These are phyloP conservation scores for Aspergillus carlsbadensis DNA, from an alignment of 495 filamentous ascomycete genomes.

Conservation along the genomic window DNA sequence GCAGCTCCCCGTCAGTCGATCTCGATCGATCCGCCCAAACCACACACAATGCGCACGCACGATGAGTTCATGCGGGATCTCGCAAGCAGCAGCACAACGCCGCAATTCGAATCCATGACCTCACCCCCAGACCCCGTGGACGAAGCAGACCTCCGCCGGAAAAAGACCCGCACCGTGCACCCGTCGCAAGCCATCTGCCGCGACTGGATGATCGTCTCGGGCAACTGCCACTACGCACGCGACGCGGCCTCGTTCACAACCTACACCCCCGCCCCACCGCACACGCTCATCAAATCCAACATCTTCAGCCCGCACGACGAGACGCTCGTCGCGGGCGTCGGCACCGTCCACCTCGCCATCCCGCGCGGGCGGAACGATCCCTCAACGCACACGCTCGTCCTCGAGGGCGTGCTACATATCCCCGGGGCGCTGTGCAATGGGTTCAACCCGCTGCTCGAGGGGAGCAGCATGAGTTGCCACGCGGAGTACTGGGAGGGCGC, in stretches of 20 bases:
- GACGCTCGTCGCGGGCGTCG: slow-evolving; percentile 24
- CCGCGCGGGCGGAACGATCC: slow-evolving; percentile 1
- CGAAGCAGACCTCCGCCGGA: background rate
- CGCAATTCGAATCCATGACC: background rate
- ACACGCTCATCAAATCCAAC: slow-evolving; percentile 17
- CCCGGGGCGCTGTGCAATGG: slow-evolving; percentile 32
- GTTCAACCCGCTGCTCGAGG: slow-evolving; percentile 27
- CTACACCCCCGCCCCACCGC: slow-evolving; percentile 26
- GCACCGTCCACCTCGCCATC: slow-evolving; percentile 24
- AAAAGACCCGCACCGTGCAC: slow-evolving; percentile 6
- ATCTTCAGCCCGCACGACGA: slow-evolving; percentile 27
- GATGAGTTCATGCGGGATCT: slow-evolving; percentile 15
- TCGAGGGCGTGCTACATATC: slow-evolving; percentile 32
- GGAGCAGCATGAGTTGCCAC: slow-evolving; percentile 25
- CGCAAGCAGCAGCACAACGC: background rate
- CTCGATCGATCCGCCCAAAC: background rate
- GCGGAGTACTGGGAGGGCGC: slow-evolving; percentile 22
- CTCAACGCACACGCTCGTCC: slow-evolving; percentile 12
- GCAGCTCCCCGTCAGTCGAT: background rate
- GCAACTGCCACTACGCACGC: slow-evolving; percentile 33
- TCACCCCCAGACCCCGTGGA: too few relatives aligned
- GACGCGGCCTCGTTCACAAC: slow-evolving; percentile 24
- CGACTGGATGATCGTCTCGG: slow-evolving; percentile 33
- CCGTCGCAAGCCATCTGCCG: slow-evolving; percentile 12
- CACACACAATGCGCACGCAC: slow-evolving; percentile 9